phyloP scores from a whole-genome alignment of 352 stramenopile genomes.

The Phytophthora quininea region DNA sequence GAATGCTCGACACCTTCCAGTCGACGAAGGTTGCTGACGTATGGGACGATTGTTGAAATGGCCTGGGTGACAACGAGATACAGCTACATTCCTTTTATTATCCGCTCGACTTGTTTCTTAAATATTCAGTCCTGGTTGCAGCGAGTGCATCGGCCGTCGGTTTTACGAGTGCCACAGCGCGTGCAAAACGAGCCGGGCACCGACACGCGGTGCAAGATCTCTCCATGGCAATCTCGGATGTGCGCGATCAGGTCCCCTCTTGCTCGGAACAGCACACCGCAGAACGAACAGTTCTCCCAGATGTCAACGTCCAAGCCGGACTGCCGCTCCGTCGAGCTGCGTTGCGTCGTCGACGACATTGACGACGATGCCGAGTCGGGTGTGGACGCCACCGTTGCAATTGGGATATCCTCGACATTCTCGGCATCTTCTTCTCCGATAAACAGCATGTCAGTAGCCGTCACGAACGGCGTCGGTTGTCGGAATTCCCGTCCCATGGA shows the following conservation, averaged over 20 bases:
- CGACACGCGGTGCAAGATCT: conserved; percentile 57
- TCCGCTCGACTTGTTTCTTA: conserved; percentile 5
- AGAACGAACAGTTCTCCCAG: conserved; percentile 64
- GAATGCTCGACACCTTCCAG: conserved; percentile 9
- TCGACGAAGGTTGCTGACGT: conserved; percentile 9
- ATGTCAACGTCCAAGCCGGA: conserved; percentile 38
- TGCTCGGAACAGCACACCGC: conserved; percentile 44
- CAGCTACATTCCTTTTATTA: conserved; percentile 13
- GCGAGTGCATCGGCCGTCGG: conserved; percentile 47
- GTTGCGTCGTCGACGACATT: conserved; percentile 4
- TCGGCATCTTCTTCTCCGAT: conserved; percentile 54
- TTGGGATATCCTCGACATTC: conserved; percentile 38
- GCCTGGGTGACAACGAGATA: too few relatives aligned
- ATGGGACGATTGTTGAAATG: conserved; percentile 21
- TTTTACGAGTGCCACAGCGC: conserved; percentile 47
- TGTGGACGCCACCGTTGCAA: conserved; percentile 40
- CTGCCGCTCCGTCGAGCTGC: conserved; percentile 2
- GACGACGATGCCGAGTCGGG: conserved; percentile 10
- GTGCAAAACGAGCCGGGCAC: conserved; percentile 59
- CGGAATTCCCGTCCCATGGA: conserved; percentile 18
- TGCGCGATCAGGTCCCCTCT: conserved; percentile 49
- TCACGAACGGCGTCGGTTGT: conserved; percentile 51
- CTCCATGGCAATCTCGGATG: conserved; percentile 59
- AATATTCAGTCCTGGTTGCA: conserved; percentile 40
- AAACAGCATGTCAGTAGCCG: conserved; percentile 56